Evolutionary conservation across 73 alveolate species (phyloP), one percentile per base, ranked within the genome.

Genomic region (Paramecium caudatum): DNA sequence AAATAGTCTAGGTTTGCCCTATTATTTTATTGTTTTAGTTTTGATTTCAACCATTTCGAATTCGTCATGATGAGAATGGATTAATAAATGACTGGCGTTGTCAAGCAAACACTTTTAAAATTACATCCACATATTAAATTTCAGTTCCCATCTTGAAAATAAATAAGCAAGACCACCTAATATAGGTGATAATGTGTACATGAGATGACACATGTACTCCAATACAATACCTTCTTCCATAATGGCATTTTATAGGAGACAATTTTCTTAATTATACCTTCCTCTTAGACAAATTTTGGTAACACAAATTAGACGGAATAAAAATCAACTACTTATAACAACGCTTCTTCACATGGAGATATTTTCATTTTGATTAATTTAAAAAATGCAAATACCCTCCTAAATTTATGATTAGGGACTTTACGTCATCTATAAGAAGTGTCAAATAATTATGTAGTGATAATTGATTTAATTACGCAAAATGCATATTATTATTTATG

Each of bases 121-220:
- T 33, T 41, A 62, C 15, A 86, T 41, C 61, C 46, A 23, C 37
- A 86, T 86, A 32, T 46, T 86, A 27, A 86, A 61, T 23, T 63
- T 86, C 19, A 36, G 34, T 43, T 86, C 93, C 93, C 93, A 86
- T 46, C 93, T 47, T 10, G 88, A 10, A 37, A 86, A 61, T 45
- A 86, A 45, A 46, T 86, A 86, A 7, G 68, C 8, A 41, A 86
- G 34, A 41, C 93, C 93, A 55, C 34, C 80, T 50, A 36, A 16
- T 32, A 61, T 10, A 30, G 41, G 17, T 8, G 12, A 37, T 83
- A 32, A 50, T 47, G 36, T 55, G 36, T 83, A 63, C 90, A 46
- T 23, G 93, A 23, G 19, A 86, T 10, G 33, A 86, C 61, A 27
- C 68, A 62, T 1, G 65, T 37, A 50, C 61, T 3, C 34, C 46